A percentile compares a stretch with the other conserved stretches of the same genome.
Conservation (phyloP, 208 protist genomes). For the Herpetomonas samuelpessoai region DNA sequence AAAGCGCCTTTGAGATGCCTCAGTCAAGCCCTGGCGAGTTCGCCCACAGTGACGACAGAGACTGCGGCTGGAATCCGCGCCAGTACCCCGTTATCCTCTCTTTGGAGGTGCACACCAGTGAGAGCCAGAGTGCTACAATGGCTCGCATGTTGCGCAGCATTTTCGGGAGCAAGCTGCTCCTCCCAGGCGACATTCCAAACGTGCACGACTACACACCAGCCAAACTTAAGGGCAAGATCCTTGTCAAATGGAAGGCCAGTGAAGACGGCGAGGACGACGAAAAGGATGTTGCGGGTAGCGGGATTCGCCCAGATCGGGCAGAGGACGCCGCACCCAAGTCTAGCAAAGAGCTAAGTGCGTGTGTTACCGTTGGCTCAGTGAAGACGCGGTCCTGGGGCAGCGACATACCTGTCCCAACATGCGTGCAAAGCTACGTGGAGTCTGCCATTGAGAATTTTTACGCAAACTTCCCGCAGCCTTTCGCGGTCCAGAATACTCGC, state of each 20-base stretch:
- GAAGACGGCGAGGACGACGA: constrained; percentile 29
- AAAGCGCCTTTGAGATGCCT: constrained; percentile 35
- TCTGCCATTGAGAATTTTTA: constrained; percentile 20
- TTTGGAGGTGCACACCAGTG: constrained; percentile 54
- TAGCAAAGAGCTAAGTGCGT: constrained; percentile 25
- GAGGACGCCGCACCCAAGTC: constrained; percentile 1
- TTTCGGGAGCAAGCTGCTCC: constrained; percentile 34
- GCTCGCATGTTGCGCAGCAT: constrained; percentile 31
- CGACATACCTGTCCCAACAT: constrained; percentile 24
- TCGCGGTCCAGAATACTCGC: constrained; percentile 52
- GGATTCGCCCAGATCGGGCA: constrained; percentile 23
- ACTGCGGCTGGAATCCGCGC: constrained; percentile 9
- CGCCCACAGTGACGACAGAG: neutral
- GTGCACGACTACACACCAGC: constrained; percentile 34
- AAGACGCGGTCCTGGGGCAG: constrained; percentile 39
- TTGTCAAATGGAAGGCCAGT: constrained; percentile 58
- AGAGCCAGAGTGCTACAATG: constrained; percentile 34
- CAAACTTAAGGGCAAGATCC: constrained; percentile 31
- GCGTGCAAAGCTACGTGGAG: constrained; percentile 59
- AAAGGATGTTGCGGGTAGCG: constrained; percentile 35
- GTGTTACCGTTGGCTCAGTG: constrained; percentile 37
- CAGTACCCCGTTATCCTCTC: constrained; percentile 62
- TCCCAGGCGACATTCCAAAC: constrained; percentile 12
- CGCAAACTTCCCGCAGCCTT: constrained; percentile 12
- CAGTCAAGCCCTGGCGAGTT: neutral